Conservation (phyloP, 1,284 basidiomycete species). For the Waitea zeae region DNA sequence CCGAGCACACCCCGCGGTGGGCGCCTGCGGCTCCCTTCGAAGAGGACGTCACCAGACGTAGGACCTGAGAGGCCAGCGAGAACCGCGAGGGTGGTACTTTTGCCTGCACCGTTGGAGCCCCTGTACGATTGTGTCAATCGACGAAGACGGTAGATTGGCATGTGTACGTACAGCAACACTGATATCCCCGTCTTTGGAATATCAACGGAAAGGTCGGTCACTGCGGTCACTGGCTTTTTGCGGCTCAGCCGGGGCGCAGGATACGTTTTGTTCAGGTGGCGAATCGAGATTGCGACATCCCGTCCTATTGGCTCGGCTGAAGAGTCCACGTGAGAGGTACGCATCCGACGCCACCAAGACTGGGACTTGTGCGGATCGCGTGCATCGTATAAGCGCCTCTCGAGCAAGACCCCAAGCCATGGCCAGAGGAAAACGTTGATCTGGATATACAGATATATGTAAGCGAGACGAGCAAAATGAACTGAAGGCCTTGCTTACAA, state of each 20-base stretch:
- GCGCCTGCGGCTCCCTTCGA: slow-evolving; percentile 32
- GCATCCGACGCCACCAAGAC: too few species aligned
- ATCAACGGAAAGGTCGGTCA: slow-evolving; percentile 43
- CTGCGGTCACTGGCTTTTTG: slow-evolving; percentile 32
- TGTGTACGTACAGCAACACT: slow-evolving; percentile 52
- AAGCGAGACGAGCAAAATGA: slow-evolving; percentile 2
- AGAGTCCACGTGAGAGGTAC: too few species aligned
- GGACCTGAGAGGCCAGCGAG: slow-evolving; percentile 43
- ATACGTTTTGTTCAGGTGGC: slow-evolving; percentile 41
- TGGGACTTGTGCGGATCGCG: slow-evolving; percentile 15
- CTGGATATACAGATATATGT: slow-evolving; percentile 5
- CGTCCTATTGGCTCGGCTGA: too few species aligned
- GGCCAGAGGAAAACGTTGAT: slow-evolving; percentile 62
- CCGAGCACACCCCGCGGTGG: slow-evolving; percentile 50
- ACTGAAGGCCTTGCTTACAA: slow-evolving; percentile 37
- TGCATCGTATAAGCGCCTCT: slow-evolving; percentile 45
- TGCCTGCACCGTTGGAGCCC: slow-evolving; percentile 36
- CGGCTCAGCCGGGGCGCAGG: slow-evolving; percentile 21
- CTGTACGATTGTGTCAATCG: too few species aligned
- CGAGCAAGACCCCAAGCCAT: slow-evolving; percentile 36
- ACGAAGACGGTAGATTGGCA: too few species aligned
- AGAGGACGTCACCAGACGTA: slow-evolving; percentile 41
- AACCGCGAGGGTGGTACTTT: slow-evolving; percentile 29
- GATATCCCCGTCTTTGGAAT: slow-evolving; percentile 58
- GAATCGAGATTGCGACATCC: slow-evolving; percentile 38